A percentile compares a stretch with the other conserved stretches of the same genome.
Evolutionary conservation across 2,329 filamentous ascomycete genomes (phyloP).

Genomic region (Neurospora crassa): DNA sequence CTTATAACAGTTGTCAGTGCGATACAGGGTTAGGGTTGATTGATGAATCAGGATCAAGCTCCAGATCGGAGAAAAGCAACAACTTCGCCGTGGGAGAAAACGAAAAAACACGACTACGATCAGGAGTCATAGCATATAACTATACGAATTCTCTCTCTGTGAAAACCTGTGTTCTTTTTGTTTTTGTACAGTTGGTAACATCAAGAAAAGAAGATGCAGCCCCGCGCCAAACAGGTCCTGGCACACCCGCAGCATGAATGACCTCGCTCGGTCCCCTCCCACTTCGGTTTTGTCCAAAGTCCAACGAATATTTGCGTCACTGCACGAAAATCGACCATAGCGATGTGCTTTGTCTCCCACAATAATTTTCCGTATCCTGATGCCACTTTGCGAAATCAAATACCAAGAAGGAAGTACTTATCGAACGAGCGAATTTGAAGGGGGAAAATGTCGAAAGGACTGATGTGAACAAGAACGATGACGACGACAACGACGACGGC

Average conservation of each 20-base stretch:
- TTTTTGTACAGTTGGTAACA: no score
- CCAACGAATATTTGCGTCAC: no score
- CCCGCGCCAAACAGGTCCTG: no score
- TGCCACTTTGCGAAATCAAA: background rate
- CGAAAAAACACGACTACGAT: background rate
- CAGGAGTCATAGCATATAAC: background rate
- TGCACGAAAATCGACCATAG: background rate
- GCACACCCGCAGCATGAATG: no score
- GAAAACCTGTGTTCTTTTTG: no score
- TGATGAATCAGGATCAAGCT: fast-evolving
- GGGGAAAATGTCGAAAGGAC: background rate
- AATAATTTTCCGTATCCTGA: background rate
- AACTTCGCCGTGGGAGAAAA: background rate
- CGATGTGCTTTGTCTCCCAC: background rate
- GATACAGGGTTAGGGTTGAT: background rate
- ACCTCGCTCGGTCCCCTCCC: no score
- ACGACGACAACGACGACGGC: background rate
- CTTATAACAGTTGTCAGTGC: no score
- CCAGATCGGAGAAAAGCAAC: no score
- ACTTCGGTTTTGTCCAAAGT: no score
- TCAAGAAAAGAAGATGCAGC: no score
- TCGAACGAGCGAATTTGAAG: background rate
- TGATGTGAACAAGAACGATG: background rate
- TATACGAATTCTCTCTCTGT: no score
- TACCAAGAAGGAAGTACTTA: background rate